phyloP scores from a whole-genome alignment of 2,329 filamentous ascomycete species.

The Lecanicillium sp. region DNA sequence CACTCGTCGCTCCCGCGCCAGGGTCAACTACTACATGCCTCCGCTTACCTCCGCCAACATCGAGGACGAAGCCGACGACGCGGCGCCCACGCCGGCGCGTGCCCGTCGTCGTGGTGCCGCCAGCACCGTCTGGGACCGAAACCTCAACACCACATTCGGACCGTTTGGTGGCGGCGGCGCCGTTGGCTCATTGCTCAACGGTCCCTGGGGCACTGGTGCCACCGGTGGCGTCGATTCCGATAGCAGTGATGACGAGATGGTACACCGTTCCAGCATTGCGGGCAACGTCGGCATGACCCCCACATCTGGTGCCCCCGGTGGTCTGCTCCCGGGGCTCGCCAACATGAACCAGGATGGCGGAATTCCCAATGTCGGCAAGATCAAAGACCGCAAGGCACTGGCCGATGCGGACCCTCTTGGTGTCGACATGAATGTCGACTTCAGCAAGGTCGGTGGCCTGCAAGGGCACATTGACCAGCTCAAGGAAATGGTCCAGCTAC shows the following conservation, averaged over 20 bases:
- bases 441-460: slow-evolving; percentile 88
- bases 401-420: slow-evolving; percentile 93
- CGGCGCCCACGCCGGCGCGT: slow-evolving; percentile 62
- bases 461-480: slow-evolving; percentile 93
- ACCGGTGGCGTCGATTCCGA: slow-evolving; percentile 83
- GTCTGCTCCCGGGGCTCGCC: slow-evolving; percentile 37
- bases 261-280: slow-evolving; percentile 49
- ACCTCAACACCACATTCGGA: slow-evolving; percentile 81
- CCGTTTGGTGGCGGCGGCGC: slow-evolving; percentile 86
- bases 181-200: slow-evolving; percentile 63
- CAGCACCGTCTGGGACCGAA: slow-evolving; percentile 64
- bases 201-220: slow-evolving; percentile 67
- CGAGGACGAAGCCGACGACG: slow-evolving; percentile 66
- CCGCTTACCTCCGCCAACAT: slow-evolving; percentile 56
- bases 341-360: slow-evolving; percentile 39
- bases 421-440: slow-evolving; percentile 86
- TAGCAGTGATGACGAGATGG: slow-evolving; percentile 89
- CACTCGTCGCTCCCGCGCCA: slow-evolving; percentile 46
- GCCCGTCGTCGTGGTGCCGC: slow-evolving; percentile 59
- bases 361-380: slow-evolving; percentile 77
- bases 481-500: slow-evolving; percentile 97
- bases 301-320: slow-evolving; percentile 42
- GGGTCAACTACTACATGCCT: slow-evolving; percentile 81
- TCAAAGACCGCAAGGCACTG: slow-evolving; percentile 86
- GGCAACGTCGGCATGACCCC: slow-evolving; percentile 60